Evolutionary conservation across 2,329 filamentous ascomycete genomes (phyloP).

Genomic region (Fusarium sambucinum): DNA sequence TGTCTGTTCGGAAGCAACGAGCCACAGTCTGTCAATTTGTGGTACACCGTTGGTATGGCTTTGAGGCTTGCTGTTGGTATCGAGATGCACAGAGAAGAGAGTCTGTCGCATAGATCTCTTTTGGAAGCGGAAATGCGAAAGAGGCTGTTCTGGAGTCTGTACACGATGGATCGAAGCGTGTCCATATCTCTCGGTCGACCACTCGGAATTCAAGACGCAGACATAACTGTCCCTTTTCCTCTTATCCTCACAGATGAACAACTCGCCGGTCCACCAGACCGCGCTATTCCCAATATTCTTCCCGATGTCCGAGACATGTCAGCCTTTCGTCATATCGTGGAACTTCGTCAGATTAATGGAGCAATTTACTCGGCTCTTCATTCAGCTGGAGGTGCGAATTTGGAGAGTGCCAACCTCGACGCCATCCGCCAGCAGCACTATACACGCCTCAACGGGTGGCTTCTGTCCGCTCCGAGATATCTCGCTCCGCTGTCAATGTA

Average conservation of each 20-base stretch:
- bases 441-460: slow-evolving; percentile 39
- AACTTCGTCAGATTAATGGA: slow-evolving; percentile 38
- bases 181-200: slow-evolving; percentile 39
- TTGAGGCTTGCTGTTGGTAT: slow-evolving; percentile 41
- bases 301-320: slow-evolving; percentile 41
- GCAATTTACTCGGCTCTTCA: slow-evolving; percentile 41
- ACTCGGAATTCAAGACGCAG: slow-evolving; percentile 39
- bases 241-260: slow-evolving; percentile 37
- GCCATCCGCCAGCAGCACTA: slow-evolving; percentile 41
- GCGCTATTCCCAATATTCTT: slow-evolving; percentile 27
- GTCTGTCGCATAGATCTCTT: slow-evolving; percentile 19
- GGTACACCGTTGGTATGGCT: slow-evolving; percentile 43
- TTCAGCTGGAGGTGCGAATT: slow-evolving; percentile 35
- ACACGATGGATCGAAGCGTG: slow-evolving; percentile 43
- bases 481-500: slow-evolving; percentile 43
- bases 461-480: slow-evolving; percentile 39
- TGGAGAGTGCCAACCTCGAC: slow-evolving; percentile 34
- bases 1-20: slow-evolving; percentile 44
- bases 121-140: slow-evolving; percentile 42
- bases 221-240: slow-evolving; percentile 38
- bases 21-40: slow-evolving; percentile 41
- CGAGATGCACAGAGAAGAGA: slow-evolving; percentile 41
- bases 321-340: slow-evolving; percentile 39
- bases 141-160: slow-evolving; percentile 41
- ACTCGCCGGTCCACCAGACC: slow-evolving; percentile 21